Evolutionary conservation across 495 filamentous ascomycete species (phyloP), one percentile per base, ranked within the genome.

Genomic region (Lineolata rhizophorae): DNA sequence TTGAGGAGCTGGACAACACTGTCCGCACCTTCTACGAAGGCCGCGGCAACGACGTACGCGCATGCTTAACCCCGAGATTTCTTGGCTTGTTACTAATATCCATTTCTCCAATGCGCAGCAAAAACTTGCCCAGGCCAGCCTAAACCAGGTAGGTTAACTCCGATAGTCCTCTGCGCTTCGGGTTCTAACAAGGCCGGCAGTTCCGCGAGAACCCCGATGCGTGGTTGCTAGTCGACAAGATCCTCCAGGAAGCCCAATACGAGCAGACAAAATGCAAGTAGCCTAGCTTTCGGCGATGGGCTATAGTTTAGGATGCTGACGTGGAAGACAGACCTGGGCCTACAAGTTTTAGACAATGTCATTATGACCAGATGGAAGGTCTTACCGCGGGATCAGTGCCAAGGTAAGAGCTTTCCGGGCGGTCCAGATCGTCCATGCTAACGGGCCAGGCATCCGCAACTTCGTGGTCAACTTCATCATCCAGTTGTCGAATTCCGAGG

Each of bases 351-450:
- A 30, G 90, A 99, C 54, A 79, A 76, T 64, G 87, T 99, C 39
- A 95, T 95, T 44, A 85, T 90, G 73, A 99, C 90, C 28, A 72
- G 85, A 56, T 95, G 87, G 90, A 99, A 92, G 56, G 81, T 95
- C 27, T 56, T 95, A 35, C 87, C 90, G 13, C 68, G 80, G 46
- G 85, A 93, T 29, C 87, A 99, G 54, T 90, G 90, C 49, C 71
- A 90, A 64, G 83, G 81, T 80, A 51, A 36, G 50, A 37, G 39
- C 9, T 8, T 14, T 8, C 16, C 5, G 6, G 6, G 14, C 11
- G 6, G 6, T 14, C 16, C 6, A 14, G 16, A 6, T 8, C 28
- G 10, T 26, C 8, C 22, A 26, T 6, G 28, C 10, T 30, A 12
- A 30, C 11, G 8, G 6, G 6, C 18, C 31, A 90, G 84, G 87